These are phyloP conservation scores for Phytophthora cryptogea DNA, from an alignment of 352 stramenopile genomes.

Conservation along the genomic window DNA sequence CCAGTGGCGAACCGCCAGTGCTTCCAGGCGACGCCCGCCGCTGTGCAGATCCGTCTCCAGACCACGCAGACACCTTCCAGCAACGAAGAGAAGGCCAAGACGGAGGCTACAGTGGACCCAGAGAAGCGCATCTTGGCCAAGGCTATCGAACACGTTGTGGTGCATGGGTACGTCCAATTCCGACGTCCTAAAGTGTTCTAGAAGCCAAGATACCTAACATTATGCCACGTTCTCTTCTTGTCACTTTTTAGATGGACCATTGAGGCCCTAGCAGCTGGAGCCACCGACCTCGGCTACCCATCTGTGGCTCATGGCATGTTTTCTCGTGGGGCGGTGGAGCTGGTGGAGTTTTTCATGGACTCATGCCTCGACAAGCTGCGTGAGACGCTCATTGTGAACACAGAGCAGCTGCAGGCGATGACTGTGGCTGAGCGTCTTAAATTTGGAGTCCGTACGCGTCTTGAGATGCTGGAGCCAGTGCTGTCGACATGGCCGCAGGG, in stretches of 20 bases:
- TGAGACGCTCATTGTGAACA: constrained; percentile 61
- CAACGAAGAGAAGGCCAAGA: constrained; percentile 21
- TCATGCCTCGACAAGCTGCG: constrained; percentile 62
- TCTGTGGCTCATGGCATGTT: constrained; percentile 88
- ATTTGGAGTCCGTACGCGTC: constrained; percentile 70
- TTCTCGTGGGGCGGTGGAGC: constrained; percentile 67
- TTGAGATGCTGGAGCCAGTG: constrained; percentile 70
- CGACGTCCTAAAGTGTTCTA: constrained; percentile 1
- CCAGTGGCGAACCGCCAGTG: constrained; percentile 8
- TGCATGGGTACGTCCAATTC: constrained; percentile 46
- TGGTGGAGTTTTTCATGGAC: constrained; percentile 90
- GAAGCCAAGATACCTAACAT: constrained; percentile 12
- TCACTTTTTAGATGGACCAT: constrained; percentile 66
- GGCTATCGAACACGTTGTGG: constrained; percentile 50
- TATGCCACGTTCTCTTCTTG: constrained; percentile 13
- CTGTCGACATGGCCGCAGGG: constrained; percentile 70
- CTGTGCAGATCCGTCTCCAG: constrained; percentile 22
- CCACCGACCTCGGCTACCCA: constrained; percentile 67
- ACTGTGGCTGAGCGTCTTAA: constrained; percentile 81
- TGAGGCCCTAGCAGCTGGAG: constrained; percentile 72
- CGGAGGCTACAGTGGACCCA: constrained; percentile 33
- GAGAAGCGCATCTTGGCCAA: constrained; percentile 62
- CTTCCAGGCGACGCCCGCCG: constrained; percentile 7
- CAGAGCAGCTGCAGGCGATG: constrained; percentile 66
- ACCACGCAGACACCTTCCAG: constrained; percentile 23